Percentiles rank a stretch among this genome's conserved stretches.
These are phyloP conservation scores for Aurantiochytrium sp. DNA, from an alignment of 108 stramenopile genomes.

Conservation along the genomic window DNA sequence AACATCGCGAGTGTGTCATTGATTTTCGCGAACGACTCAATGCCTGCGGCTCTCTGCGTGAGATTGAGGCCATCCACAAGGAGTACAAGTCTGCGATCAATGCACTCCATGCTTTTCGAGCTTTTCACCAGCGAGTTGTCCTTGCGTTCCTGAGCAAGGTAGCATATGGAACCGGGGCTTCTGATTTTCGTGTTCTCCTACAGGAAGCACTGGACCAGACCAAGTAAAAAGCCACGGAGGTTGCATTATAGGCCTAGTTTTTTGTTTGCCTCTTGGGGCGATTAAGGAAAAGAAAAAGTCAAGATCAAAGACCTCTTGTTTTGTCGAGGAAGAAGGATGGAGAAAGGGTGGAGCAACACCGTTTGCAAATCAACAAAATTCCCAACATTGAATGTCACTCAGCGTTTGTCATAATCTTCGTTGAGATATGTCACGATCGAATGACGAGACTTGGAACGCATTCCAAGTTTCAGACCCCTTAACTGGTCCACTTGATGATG, in stretches of 20 bases:
- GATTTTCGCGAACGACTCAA: background rate
- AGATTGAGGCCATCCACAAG: background rate
- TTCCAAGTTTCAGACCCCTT: background rate
- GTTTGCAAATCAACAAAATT: no score
- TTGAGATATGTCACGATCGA: no score
- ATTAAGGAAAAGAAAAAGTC: no score
- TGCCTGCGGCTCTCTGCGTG: background rate
- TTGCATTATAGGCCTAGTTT: no score
- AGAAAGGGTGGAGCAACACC: no score
- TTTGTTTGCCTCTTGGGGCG: no score
- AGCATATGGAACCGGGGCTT: background rate
- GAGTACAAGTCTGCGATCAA: background rate
- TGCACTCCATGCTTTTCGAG: background rate
- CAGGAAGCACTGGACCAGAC: background rate
- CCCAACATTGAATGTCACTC: no score
- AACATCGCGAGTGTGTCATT: background rate
- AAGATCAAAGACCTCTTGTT: no score
- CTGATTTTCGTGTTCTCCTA: background rate
- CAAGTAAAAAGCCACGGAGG: no score
- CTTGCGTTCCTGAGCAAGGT: background rate
- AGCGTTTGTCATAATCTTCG: no score
- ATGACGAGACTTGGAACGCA: no score
- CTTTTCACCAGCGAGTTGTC: background rate
- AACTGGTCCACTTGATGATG: constrained; percentile 20
- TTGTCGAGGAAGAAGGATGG: no score